Conservation (phyloP, 441 rosid species). For the Manihot esculenta region DNA sequence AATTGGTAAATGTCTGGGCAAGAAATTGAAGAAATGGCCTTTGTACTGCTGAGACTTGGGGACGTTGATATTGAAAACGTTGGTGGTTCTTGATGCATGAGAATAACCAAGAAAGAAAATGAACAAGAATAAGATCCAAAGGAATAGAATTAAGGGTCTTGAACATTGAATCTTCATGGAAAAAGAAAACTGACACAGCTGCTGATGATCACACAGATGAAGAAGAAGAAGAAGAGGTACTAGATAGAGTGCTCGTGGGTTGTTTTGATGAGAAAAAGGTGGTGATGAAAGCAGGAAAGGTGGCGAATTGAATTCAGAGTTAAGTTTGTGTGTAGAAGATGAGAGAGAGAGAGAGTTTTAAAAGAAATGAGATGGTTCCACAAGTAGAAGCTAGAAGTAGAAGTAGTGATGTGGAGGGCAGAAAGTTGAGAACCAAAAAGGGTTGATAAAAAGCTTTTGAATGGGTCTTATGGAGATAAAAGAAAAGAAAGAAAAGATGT, state of each 20-base stretch:
- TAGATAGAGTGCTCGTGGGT: too few relatives aligned
- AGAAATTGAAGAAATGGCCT: constrained; percentile 60
- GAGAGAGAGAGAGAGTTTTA: too few relatives aligned
- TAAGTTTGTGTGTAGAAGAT: too few relatives aligned
- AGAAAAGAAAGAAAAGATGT: not conserved
- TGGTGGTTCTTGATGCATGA: constrained; percentile 57
- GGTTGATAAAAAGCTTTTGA: constrained; percentile 23
- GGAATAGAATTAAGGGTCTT: constrained; percentile 22
- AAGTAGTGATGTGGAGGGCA: constrained; percentile 15
- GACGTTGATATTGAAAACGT: constrained; percentile 43
- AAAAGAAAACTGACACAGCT: not conserved
- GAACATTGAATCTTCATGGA: constrained; percentile 34
- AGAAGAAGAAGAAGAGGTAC: not conserved
- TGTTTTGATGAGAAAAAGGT: constrained; percentile 1
- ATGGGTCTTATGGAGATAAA: constrained; percentile 22
- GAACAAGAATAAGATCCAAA: constrained; percentile 33
- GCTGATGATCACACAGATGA: too few relatives aligned
- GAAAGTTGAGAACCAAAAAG: constrained; percentile 24
- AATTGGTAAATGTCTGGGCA: constrained; percentile 73
- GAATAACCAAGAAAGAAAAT: constrained; percentile 35
- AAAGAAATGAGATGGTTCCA: constrained; percentile 27
- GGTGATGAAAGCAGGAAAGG: constrained; percentile 18
- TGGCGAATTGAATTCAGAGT: constrained; percentile 9
- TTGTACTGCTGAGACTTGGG: constrained; percentile 33
- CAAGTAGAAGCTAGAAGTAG: constrained; percentile 17